Base-by-base conservation (phyloP, 257 asterid species). In the Hygrophila difformis region DNA sequence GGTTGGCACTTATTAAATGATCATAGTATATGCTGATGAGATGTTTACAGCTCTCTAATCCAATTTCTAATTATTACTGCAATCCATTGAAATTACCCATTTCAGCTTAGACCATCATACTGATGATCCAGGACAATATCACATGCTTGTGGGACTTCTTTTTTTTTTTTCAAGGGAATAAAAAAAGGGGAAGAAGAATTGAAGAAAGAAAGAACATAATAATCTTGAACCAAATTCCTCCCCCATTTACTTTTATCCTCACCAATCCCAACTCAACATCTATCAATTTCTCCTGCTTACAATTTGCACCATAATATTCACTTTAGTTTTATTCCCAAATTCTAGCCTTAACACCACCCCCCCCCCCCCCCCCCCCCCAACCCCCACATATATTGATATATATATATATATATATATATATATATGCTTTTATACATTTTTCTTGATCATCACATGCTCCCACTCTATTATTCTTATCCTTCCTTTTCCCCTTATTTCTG, bases 361-460 rank as follows among this genome's bases (percentile, higher is more conserved):
- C n/a, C n/a, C n/a, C n/a, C n/a, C n/a, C n/a, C n/a, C n/a, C n/a
- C n/a, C n/a, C n/a, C n/a, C n/a, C n/a, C n/a, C n/a, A n/a, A n/a
- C n/a, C n/a, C n/a, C n/a, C n/a, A n/a, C n/a, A n/a, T n/a, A n/a
- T n/a, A n/a, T n/a, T n/a, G n/a, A n/a, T n/a, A n/a, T n/a, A n/a
- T n/a, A n/a, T n/a, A n/a, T n/a, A n/a, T n/a, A n/a, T n/a, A 26
- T 26, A 26, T 26, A 26, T 26, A 26, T 26, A 26, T 8, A 26
- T 8, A 26, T 26, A 18, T 39, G 37, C 55, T 60, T 57, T 60
- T 57, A n/a, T n/a, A n/a, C n/a, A n/a, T 42, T 42, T 67, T 62
- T 64, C 23, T 48, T 51, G 52, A 9, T 36, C 67, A 72, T 72
- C 84, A 75, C 84, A 79, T 72, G 89, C 79, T 56, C 50, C 59